Percentiles rank a stretch among this genome's conserved stretches.
These are phyloP conservation scores for Begonia peltatifolia DNA, from an alignment of 306 rosid species.

Conservation along the genomic window DNA sequence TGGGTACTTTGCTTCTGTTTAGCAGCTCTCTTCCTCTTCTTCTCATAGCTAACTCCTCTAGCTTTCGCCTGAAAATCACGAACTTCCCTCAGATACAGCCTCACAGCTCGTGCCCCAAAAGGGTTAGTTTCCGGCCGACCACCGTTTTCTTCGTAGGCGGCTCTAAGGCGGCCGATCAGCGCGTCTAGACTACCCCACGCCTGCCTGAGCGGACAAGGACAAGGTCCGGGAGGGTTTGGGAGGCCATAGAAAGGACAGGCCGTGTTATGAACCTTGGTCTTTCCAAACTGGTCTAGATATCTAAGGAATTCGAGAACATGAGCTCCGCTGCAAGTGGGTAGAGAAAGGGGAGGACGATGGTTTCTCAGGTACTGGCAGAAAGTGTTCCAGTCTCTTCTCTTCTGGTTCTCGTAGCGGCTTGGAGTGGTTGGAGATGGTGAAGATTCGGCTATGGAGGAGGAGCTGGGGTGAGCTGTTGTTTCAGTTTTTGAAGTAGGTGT, in stretches of 20 bases:
- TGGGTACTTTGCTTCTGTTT: constrained; percentile 8
- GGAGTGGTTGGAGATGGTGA: constrained; percentile 23
- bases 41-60: constrained; percentile 81
- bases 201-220: constrained; percentile 87
- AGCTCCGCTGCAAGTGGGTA: constrained; percentile 49
- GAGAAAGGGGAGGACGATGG: constrained; percentile 63
- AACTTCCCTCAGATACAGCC: constrained; percentile 73
- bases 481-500: neutral
- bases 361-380: constrained; percentile 80
- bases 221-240: constrained; percentile 74
- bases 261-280: constrained; percentile 78
- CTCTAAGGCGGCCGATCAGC: constrained; percentile 84
- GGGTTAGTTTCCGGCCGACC: constrained; percentile 56
- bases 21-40: constrained; percentile 84
- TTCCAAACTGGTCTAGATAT: constrained; percentile 84
- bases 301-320: constrained; percentile 85
- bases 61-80: constrained; percentile 87
- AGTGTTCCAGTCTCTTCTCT: constrained; percentile 91
- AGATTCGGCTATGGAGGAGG: neutral
- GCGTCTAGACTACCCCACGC: constrained; percentile 99
- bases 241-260: constrained; percentile 77
- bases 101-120: constrained; percentile 53
- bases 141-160: constrained; percentile 78
- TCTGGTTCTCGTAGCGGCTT: constrained; percentile 87
- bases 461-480: too few species aligned